Evolutionary conservation across 2,329 filamentous ascomycete species (phyloP).

Genomic region (Waltergamsia citrina): DNA sequence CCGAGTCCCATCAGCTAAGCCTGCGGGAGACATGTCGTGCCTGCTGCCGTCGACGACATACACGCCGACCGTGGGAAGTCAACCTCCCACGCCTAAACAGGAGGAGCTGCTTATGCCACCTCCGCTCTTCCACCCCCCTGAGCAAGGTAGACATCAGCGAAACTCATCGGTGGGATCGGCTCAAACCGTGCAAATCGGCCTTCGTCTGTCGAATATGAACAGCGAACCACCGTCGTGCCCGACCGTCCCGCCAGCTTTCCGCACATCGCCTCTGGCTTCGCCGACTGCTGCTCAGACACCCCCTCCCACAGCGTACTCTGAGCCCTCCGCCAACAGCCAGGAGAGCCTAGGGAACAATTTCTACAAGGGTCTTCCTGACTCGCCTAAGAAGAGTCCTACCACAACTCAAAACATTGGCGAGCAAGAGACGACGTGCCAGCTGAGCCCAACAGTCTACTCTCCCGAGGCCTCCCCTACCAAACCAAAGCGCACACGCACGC

Average conservation of each 20-base stretch:
- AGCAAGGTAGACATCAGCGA: constrained; percentile 36
- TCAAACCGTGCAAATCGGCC: constrained; percentile 62
- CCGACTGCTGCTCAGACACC: not conserved
- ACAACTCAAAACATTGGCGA: too few relatives aligned
- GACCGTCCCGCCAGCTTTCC: not conserved
- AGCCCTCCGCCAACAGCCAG: not conserved
- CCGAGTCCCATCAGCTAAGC: too few relatives aligned
- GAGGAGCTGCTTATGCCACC: constrained; percentile 26
- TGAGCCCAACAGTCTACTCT: constrained; percentile 44
- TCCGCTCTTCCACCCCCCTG: constrained; percentile 26
- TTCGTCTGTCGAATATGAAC: constrained; percentile 53
- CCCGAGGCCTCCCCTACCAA: constrained; percentile 17
- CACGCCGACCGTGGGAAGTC: constrained; percentile 9
- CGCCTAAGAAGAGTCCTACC: too few relatives aligned
- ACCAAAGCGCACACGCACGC: too few relatives aligned
- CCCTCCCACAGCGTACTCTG: not conserved
- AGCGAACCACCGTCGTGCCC: constrained; percentile 38
- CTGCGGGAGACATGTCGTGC: too few relatives aligned
- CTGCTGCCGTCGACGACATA: constrained; percentile 41
- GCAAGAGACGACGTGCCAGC: too few relatives aligned
- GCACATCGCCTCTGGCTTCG: not conserved
- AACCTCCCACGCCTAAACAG: not conserved
- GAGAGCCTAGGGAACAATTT: not conserved
- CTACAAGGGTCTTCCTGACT: constrained; percentile 2
- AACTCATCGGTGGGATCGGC: constrained; percentile 55